Conservation (phyloP, 768 basidiomycete species). For the Hygrocybe coccinea region DNA sequence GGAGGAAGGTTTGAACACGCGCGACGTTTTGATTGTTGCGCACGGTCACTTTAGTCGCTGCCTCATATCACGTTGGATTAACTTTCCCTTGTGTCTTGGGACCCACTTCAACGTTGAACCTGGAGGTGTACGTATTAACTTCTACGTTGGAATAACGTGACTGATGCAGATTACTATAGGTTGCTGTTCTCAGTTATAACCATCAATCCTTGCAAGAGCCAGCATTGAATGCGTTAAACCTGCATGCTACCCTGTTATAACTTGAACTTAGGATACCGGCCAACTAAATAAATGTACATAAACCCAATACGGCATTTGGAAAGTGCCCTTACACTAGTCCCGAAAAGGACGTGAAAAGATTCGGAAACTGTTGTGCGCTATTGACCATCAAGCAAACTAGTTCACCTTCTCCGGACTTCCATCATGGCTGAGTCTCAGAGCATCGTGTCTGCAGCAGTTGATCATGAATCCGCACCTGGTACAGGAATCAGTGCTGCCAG, state of each 20-base stretch:
- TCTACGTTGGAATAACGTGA: neutral
- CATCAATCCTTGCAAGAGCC: conserved; percentile 77
- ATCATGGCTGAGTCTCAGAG: neutral
- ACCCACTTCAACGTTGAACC: conserved; percentile 83
- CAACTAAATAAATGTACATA: too few relatives aligned
- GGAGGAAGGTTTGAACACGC: conserved; percentile 58
- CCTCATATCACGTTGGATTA: conserved; percentile 79
- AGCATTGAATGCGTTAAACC: conserved; percentile 66
- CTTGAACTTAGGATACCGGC: too few relatives aligned
- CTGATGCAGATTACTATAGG: conserved; percentile 36
- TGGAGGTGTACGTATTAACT: conserved; percentile 53
- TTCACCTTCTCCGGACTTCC: neutral
- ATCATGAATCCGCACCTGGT: neutral
- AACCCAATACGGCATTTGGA: neutral
- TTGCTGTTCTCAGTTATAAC: conserved; percentile 79
- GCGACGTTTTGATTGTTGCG: conserved; percentile 85
- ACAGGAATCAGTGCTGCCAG: neutral
- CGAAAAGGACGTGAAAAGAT: neutral
- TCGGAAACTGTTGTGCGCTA: neutral
- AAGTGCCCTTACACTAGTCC: neutral
- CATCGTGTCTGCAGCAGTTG: neutral
- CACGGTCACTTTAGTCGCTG: conserved; percentile 82
- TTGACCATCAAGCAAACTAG: neutral
- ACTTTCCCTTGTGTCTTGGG: conserved; percentile 53
- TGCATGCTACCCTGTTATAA: conserved; percentile 44